Base-by-base conservation (phyloP, 805 yeast genomes). In the Geotrichum ghanense region DNA sequence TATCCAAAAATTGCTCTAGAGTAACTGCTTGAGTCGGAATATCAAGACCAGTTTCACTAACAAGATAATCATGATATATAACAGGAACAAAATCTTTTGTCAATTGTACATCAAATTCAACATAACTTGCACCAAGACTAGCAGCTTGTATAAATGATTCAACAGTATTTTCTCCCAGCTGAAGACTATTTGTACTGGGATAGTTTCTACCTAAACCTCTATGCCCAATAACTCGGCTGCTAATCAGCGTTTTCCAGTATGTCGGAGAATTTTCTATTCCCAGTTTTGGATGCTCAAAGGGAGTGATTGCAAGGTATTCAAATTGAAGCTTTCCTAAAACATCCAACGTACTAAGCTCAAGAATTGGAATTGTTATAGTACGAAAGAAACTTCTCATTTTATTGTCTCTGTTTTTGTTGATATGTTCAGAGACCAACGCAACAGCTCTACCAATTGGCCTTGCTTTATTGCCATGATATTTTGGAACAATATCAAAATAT, bases 141-240 rank as follows among this genome's bases (percentile, higher is more conserved):
- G 95, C 95, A 1, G 96, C 96, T 2, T 95, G 94, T 58, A 88
- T 83, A 55, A 88, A 88, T 0, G 94, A 83, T 57, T 88, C 95
- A 20, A 88, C 83, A 0, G 96, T 88, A 60, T 88, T 88, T 57
- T 88, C 96, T 41, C 96, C 96, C 50, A 88, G 70, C 62, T 88
- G 96, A 57, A 88, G 71, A 1, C 95, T 83, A n/a, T n/a, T n/a
- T 49, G 76, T 79, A 42, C 79, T 72, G 48, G 76, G 71, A 45
- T 74, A 72, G 63, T 88, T 88, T 67, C 86, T 87, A 55, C 96
- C 96, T 51, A 85, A 70, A 3, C 96, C 96, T 58, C 96, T 74
- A 63, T 88, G 96, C 1, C 96, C 96, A 64, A 88, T 88, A 22
- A 88, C 94, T 50, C 95, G 72, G 1, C 95, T 83, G 0, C 88